Evolutionary conservation across 2,329 filamentous ascomycete species (phyloP), one percentile per base, ranked within the genome.

Genomic region (Alternaria triticina): DNA sequence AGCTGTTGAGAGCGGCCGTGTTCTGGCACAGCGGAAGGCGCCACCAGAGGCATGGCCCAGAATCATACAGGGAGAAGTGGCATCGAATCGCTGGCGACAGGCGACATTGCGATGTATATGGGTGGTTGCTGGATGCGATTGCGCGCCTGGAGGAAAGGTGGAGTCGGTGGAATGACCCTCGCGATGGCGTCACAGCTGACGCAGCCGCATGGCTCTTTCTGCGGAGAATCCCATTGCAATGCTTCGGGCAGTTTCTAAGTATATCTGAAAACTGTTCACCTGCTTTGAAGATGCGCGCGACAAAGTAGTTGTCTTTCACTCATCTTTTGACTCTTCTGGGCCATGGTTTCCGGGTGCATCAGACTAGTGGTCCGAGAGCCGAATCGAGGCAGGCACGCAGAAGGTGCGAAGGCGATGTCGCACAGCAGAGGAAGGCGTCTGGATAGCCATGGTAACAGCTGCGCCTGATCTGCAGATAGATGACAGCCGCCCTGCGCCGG

Each of bases 331-430:
- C 54, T 46, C 12, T 55, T 46, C 46, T 57, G n/a, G 54, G 54
- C 36, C 27, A 57, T 45, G 15, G n/a, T 51, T 51, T 28, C 33
- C 54, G 59, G 58, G 46, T 23, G 33, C 23, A 46, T 44, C 17
- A 43, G 27, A 45, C 57, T 59, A 59, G 49, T 51, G 27, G 54
- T 47, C 40, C 49, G 27, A 54, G 44, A 20, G 36, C 40, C 28
- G 40, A n/a, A 40, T 20, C 4, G 22, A 25, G 22, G 51, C 51
- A 20, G 22, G 33, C 33, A 27, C 25, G 20, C 13, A n/a, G 40
- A 11, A 5, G 54, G 25, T 47, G 43, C 13, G 11, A 30, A 9
- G 27, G 54, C 43, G 40, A 54, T 27, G 11, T 44, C 30, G 49
- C 49, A 46, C 15, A 44, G 27, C 11, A 13, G 30, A 20, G 44